phyloP scores from a whole-genome alignment of 2,329 filamentous ascomycete species.

The Penicillium capsulatum region DNA sequence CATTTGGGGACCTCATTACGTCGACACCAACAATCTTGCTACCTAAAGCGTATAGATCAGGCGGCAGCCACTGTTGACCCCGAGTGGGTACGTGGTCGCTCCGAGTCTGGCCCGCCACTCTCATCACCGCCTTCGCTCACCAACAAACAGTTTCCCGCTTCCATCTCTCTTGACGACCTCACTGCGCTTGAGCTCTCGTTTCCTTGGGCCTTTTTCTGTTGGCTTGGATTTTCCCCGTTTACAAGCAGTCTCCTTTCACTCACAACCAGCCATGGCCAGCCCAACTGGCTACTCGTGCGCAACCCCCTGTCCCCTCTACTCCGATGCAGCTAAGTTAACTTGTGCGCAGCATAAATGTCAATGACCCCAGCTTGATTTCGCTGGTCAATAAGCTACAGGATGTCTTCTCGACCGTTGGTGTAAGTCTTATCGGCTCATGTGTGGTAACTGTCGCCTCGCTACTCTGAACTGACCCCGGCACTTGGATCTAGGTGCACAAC shows the following conservation, averaged over 20 bases:
- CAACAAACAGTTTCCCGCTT: conserved; percentile 24
- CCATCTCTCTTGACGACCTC: conserved; percentile 5
- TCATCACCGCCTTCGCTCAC: conserved; percentile 24
- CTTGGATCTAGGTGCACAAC: conserved; percentile 72
- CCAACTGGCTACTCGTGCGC: conserved; percentile 46
- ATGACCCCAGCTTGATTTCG: conserved; percentile 65
- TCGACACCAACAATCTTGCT: not conserved
- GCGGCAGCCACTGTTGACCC: not conserved
- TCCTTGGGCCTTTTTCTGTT: conserved; percentile 1
- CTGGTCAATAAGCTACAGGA: conserved; percentile 99
- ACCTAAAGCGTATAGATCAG: not conserved
- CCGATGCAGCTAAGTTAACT: conserved; percentile 27
- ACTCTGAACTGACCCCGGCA: conserved; percentile 26
- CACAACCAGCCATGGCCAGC: conserved; percentile 43
- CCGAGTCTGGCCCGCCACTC: conserved; percentile 17
- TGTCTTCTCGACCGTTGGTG: conserved; percentile 95
- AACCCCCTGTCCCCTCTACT: conserved; percentile 24
- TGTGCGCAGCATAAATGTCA: conserved; percentile 61
- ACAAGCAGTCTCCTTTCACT: conserved; percentile 8
- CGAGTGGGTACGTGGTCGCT: conserved; percentile 1
- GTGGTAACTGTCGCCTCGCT: conserved; percentile 9
- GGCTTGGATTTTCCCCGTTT: conserved; percentile 2
- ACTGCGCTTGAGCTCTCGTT: conserved; percentile 16
- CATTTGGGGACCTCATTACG: not conserved
- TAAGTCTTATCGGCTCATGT: conserved; percentile 42